Percentiles rank a stretch among this genome's conserved stretches.
phyloP scores from a whole-genome alignment of 2,329 filamentous ascomycete genomes.

The Gliomastix tumulicola region DNA sequence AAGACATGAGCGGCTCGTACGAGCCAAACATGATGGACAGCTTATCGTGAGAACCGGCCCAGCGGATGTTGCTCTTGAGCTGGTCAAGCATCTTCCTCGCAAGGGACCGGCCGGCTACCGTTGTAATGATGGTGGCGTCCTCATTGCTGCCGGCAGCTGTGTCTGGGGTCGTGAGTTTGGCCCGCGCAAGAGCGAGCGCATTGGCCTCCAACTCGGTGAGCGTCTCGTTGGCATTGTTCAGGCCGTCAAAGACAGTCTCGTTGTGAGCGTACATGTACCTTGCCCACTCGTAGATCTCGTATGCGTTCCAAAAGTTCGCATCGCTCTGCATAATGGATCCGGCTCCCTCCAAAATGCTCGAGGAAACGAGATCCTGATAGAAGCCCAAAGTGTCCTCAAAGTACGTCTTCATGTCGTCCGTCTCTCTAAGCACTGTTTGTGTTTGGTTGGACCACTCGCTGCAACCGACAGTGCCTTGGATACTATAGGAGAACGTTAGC shows the following conservation, averaged over 20 bases:
- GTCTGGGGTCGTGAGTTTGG: conserved; percentile 33
- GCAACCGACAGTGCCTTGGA: conserved; percentile 31
- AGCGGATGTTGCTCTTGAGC: conserved; percentile 33
- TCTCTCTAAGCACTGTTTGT: conserved; percentile 13
- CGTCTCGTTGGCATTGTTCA: conserved; percentile 24
- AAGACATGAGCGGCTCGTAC: conserved; percentile 46
- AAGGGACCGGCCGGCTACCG: conserved; percentile 47
- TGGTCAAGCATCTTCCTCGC: conserved; percentile 34
- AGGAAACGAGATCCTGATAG: conserved; percentile 35
- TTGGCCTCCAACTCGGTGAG: conserved; percentile 48
- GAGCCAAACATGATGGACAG: conserved; percentile 48
- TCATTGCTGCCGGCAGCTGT: no score
- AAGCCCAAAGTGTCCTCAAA: conserved; percentile 23
- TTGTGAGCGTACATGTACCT: conserved; percentile 48
- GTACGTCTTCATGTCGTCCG: conserved; percentile 13
- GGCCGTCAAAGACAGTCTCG: conserved; percentile 24
- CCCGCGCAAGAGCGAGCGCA: conserved; percentile 62
- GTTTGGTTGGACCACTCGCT: conserved; percentile 24
- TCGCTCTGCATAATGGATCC: conserved; percentile 22
- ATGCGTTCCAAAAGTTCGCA: conserved; percentile 41
- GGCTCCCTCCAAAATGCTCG: conserved; percentile 22
- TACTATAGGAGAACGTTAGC: conserved; percentile 17
- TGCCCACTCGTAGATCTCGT: conserved; percentile 47
- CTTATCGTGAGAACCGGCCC: conserved; percentile 30
- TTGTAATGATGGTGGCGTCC: conserved; percentile 45